phyloP scores from a whole-genome alignment of 257 asterid species.

The Linderniella brevidens region DNA sequence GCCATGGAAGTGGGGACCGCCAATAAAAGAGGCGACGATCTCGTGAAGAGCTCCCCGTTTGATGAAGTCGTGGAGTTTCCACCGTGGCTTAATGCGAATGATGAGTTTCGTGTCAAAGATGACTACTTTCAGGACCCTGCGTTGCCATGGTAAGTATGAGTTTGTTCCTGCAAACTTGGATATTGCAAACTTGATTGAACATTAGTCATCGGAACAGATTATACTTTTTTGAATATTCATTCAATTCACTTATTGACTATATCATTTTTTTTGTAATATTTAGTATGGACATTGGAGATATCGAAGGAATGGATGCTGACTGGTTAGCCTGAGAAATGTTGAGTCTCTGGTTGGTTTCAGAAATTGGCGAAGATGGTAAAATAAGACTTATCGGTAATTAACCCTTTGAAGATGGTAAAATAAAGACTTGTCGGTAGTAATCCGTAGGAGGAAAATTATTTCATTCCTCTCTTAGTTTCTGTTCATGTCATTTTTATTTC shows the following conservation, averaged over 20 bases:
- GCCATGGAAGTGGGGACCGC: slow-evolving; percentile 45
- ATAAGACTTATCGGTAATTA: no score
- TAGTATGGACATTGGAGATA: slow-evolving; percentile 89
- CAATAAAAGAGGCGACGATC: slow-evolving; percentile 12
- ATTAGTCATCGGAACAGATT: slow-evolving; percentile 6
- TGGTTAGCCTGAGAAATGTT: slow-evolving; percentile 66
- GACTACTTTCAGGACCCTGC: slow-evolving; percentile 40
- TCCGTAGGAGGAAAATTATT: no score
- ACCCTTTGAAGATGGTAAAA: no score
- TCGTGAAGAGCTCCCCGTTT: neutral
- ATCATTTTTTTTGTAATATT: slow-evolving; percentile 7
- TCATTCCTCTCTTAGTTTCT: no score
- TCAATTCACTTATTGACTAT: neutral
- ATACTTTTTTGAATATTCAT: neutral
- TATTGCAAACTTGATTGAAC: neutral
- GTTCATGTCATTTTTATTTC: no score
- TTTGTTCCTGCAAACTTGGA: slow-evolving; percentile 3
- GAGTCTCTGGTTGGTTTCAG: slow-evolving; percentile 13
- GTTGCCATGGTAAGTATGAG: slow-evolving; percentile 63
- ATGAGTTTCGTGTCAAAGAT: slow-evolving; percentile 18
- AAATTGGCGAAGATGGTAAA: no score
- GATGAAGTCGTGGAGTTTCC: neutral
- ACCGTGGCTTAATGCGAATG: neutral
- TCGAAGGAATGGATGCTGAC: slow-evolving; percentile 78
- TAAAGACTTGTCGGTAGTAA: no score